phyloP scores from a whole-genome alignment of 2,329 filamentous ascomycete species.

The Fusarium sterilihyphosum region DNA sequence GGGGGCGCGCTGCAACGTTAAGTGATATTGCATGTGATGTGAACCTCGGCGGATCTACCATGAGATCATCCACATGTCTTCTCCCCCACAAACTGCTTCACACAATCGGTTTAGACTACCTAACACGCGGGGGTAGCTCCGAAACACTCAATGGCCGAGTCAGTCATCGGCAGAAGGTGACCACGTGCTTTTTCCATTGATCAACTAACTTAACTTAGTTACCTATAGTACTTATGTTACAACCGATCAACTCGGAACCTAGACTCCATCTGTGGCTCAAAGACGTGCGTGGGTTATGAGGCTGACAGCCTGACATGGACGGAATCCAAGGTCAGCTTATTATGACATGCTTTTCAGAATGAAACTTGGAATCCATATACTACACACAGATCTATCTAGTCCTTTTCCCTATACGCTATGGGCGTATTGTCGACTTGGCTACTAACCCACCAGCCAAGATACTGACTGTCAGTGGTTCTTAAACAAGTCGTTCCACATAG shows the following conservation, averaged over 20 bases:
- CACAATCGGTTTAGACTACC: background rate
- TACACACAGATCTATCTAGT: background rate
- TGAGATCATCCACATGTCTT: constrained; percentile 32
- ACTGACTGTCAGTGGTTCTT: too few species aligned
- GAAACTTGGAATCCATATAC: background rate
- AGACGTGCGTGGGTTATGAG: background rate
- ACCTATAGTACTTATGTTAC: background rate
- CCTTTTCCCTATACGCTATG: background rate
- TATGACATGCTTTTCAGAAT: background rate
- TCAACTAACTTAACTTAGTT: background rate
- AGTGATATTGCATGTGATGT: constrained; percentile 27
- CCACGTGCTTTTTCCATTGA: constrained; percentile 29
- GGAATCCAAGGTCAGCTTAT: background rate
- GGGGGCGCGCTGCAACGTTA: background rate
- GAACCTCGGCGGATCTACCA: constrained; percentile 27
- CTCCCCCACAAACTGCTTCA: constrained; percentile 20
- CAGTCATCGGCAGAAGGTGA: constrained; percentile 12
- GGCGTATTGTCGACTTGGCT: background rate
- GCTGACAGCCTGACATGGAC: background rate
- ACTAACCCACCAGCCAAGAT: background rate
- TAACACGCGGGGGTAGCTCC: constrained; percentile 10
- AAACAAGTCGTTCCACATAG: background rate
- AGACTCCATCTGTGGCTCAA: background rate
- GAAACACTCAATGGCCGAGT: constrained; percentile 19
- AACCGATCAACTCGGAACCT: background rate